These are phyloP conservation scores for Vigna nakashimae DNA, from an alignment of 306 rosid genomes.

Conservation along the genomic window DNA sequence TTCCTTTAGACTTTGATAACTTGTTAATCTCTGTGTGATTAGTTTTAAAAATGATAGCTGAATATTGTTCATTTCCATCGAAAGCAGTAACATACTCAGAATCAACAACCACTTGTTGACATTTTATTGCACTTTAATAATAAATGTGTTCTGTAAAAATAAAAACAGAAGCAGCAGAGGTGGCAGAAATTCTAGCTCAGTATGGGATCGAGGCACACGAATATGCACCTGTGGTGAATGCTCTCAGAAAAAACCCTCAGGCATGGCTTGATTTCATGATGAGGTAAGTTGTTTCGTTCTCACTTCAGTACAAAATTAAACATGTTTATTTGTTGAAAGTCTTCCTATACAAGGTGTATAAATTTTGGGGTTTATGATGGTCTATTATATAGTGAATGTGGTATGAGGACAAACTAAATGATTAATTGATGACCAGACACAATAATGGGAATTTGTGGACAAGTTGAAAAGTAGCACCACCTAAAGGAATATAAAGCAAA, in stretches of 20 bases:
- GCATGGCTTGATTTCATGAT: slow-evolving; percentile 99
- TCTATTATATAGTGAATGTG: not conserved
- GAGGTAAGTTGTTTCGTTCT: slow-evolving; percentile 63
- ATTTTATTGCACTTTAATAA: too few relatives aligned
- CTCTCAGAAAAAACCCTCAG: slow-evolving; percentile 81
- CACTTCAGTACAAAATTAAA: not conserved
- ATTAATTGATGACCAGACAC: not conserved
- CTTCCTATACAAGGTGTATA: too few relatives aligned
- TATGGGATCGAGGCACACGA: slow-evolving; percentile 84
- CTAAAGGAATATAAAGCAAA: slow-evolving; percentile 3
- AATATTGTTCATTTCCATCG: too few relatives aligned
- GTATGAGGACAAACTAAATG: not conserved
- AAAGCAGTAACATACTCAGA: too few relatives aligned
- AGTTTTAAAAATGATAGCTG: too few relatives aligned
- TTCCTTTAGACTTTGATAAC: not conserved
- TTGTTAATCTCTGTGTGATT: too few relatives aligned
- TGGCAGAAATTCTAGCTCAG: slow-evolving; percentile 74
- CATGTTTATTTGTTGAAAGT: not conserved
- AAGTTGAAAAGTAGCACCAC: slow-evolving; percentile 29
- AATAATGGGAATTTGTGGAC: not conserved
- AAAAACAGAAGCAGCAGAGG: slow-evolving; percentile 85
- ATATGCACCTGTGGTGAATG: slow-evolving; percentile 79
- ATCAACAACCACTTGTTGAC: too few relatives aligned
- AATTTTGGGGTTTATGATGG: not conserved
- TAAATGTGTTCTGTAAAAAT: not conserved